phyloP scores from a whole-genome alignment of 805 yeast genomes.

The Saturnispora kantuleensis region DNA sequence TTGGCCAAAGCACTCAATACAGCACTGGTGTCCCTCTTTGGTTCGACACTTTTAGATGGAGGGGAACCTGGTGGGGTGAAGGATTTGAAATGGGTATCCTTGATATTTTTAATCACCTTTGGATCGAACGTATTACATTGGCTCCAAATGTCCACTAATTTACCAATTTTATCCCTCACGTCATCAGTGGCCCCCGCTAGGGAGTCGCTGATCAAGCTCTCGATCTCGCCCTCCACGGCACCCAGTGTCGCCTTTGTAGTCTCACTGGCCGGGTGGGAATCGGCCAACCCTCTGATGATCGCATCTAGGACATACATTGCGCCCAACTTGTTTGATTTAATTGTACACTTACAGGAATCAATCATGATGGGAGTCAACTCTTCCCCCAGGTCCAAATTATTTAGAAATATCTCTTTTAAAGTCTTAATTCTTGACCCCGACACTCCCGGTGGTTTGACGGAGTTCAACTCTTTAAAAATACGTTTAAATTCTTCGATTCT shows the following conservation, averaged over 20 bases:
- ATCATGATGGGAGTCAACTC: constrained; percentile 48
- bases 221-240: constrained; percentile 30
- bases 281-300: constrained; percentile 75
- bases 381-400: constrained; percentile 43
- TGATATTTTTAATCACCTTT: constrained; percentile 42
- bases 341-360: constrained; percentile 61
- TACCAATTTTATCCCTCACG: constrained; percentile 65
- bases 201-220: constrained; percentile 49
- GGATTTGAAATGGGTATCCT: constrained; percentile 49
- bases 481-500: constrained; percentile 32
- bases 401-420: constrained; percentile 67
- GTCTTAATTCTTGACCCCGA: constrained; percentile 92
- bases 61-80: constrained; percentile 69
- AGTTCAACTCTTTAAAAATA: constrained; percentile 39
- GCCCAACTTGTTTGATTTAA: constrained; percentile 80
- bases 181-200: constrained; percentile 26
- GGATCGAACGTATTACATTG: constrained; percentile 68
- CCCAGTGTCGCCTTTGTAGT: neutral
- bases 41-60: constrained; percentile 28
- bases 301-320: constrained; percentile 88
- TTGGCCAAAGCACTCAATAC: constrained; percentile 63
- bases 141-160: constrained; percentile 88
- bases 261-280: constrained; percentile 36
- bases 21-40: constrained; percentile 40
- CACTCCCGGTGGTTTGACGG: constrained; percentile 78